Percentiles rank a stretch among this genome's conserved stretches.
These are phyloP conservation scores for Uronychia setigera DNA, from an alignment of 73 alveolate genomes.

Conservation along the genomic window DNA sequence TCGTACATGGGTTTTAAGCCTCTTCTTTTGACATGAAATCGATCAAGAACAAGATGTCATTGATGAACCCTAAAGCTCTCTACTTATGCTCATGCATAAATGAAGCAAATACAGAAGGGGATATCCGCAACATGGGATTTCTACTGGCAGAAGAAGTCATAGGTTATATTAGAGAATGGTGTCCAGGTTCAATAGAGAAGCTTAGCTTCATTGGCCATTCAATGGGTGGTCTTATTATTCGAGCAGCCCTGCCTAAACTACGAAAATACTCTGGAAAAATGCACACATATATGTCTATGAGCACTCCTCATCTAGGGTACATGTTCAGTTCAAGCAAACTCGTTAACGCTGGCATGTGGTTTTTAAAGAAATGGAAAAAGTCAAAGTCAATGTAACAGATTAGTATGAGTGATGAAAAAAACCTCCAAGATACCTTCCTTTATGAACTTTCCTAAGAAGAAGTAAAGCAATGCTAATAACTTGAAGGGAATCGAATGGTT, in stretches of 20 bases:
- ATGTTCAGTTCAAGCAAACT: slow-evolving; percentile 78
- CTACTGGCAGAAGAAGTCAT: slow-evolving; percentile 86
- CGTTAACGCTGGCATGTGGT: slow-evolving; percentile 94
- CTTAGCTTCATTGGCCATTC: slow-evolving; percentile 77
- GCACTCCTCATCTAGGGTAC: slow-evolving; percentile 94
- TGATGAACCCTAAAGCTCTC: slow-evolving; percentile 83
- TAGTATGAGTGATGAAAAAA: slow-evolving; percentile 71
- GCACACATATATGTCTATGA: slow-evolving; percentile 80
- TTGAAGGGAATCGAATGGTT: slow-evolving; percentile 79
- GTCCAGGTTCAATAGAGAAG: slow-evolving; percentile 63
- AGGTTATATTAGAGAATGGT: slow-evolving; percentile 86
- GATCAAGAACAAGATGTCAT: slow-evolving; percentile 79
- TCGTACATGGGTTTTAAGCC: slow-evolving; percentile 97
- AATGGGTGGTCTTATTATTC: slow-evolving; percentile 93
- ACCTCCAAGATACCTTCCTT: slow-evolving; percentile 68
- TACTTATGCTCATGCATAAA: slow-evolving; percentile 79
- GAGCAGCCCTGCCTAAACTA: slow-evolving; percentile 92
- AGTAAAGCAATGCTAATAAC: slow-evolving; percentile 29
- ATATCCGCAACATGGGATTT: slow-evolving; percentile 85
- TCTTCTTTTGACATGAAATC: slow-evolving; percentile 93
- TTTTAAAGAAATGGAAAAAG: slow-evolving; percentile 82
- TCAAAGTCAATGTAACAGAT: slow-evolving; percentile 73
- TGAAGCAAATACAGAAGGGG: slow-evolving; percentile 91
- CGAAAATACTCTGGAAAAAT: slow-evolving; percentile 73
- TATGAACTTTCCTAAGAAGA: slow-evolving; percentile 55